Evolutionary conservation across 108 stramenopile genomes (phyloP).

Genomic region (Chaetoceros tenuissimus): DNA sequence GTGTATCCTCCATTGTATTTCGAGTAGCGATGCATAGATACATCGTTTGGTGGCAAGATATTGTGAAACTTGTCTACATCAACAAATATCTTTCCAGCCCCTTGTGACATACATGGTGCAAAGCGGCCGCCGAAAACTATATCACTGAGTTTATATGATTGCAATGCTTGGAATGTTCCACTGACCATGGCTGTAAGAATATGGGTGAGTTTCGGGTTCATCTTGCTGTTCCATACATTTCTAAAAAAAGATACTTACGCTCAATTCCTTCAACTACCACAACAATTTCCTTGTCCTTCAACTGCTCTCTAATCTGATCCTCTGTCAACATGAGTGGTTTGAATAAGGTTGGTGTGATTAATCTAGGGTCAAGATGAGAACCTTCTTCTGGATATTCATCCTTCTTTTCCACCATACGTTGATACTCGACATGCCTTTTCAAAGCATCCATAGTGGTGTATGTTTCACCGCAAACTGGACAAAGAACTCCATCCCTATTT

Average conservation of each 20-base stretch:
- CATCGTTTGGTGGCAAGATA: constrained; percentile 3
- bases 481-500: constrained; percentile 40
- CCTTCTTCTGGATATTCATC: constrained; percentile 31
- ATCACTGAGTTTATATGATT: constrained; percentile 68
- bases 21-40: background rate
- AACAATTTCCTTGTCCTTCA: constrained; percentile 46
- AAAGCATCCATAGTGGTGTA: constrained; percentile 51
- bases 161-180: constrained; percentile 70
- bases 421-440: constrained; percentile 44
- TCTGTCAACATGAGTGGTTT: constrained; percentile 19
- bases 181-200: constrained; percentile 34
- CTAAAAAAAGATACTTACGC: constrained; percentile 6
- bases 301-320: constrained; percentile 27
- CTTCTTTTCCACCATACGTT: constrained; percentile 34
- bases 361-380: constrained; percentile 29
- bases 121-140: constrained; percentile 64
- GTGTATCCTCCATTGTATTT: background rate
- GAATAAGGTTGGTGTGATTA: constrained; percentile 1
- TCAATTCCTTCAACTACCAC: constrained; percentile 65
- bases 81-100: constrained; percentile 14
- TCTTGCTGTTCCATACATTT: background rate
- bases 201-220: constrained; percentile 1
- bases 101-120: constrained; percentile 29
- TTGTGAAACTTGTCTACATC: constrained; percentile 39
- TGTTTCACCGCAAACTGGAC: constrained; percentile 57